Conservation (phyloP, 2,329 filamentous ascomycete genomes). For the Trichoderma lentiforme region DNA sequence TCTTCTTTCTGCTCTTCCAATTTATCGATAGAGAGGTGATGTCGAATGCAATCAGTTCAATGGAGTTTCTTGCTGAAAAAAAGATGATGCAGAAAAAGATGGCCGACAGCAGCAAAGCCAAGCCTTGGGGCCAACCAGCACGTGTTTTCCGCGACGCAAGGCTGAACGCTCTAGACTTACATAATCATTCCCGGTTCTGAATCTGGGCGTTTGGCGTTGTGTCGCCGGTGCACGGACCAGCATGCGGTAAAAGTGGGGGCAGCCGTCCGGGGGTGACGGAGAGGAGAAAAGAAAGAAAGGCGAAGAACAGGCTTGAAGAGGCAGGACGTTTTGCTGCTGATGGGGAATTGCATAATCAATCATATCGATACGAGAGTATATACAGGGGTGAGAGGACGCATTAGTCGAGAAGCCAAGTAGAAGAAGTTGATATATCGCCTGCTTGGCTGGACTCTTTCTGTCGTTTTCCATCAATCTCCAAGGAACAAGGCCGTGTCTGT, state of each 20-base stretch:
- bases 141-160: constrained; percentile 7
- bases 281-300: background rate
- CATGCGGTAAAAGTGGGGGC: constrained; percentile 22
- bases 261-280: constrained; percentile 6
- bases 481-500: background rate
- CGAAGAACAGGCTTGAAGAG: background rate
- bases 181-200: background rate
- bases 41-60: background rate
- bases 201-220: background rate
- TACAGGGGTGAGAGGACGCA: background rate
- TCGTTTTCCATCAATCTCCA: background rate
- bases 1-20: background rate
- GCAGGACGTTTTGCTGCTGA: background rate
- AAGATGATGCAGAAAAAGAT: background rate
- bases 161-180: background rate
- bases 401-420: background rate
- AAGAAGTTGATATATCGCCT: background rate
- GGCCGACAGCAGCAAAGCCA: background rate
- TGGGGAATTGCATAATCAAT: background rate
- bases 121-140: background rate
- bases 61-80: background rate
- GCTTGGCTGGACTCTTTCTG: background rate
- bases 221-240: background rate
- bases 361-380: background rate
- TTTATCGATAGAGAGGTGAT: background rate